Percentiles rank a stretch among this genome's conserved stretches.
Conservation (phyloP, 75 land plant species). For the Gnetum montanum region DNA sequence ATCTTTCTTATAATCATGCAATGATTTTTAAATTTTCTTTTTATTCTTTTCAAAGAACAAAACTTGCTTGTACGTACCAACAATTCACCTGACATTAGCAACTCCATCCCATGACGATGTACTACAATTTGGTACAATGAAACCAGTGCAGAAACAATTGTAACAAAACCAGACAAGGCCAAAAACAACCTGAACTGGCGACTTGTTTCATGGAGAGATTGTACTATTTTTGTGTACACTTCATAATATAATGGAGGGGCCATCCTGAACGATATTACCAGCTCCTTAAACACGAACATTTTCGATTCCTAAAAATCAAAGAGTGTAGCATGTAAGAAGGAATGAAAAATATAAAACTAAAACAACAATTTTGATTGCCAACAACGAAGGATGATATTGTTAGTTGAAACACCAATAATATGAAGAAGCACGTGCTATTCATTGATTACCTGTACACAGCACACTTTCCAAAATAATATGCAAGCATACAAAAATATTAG, state of each 20-base stretch:
- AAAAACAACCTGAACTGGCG: conserved; percentile 16
- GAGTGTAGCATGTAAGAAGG: neutral
- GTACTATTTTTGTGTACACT: conserved; percentile 6
- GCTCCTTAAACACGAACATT: conserved; percentile 13
- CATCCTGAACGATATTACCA: conserved; percentile 2
- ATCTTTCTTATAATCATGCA: no score
- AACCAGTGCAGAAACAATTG: conserved; percentile 13
- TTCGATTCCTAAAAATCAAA: conserved; percentile 10
- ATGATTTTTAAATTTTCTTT: no score
- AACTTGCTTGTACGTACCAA: conserved; percentile 8
- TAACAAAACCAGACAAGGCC: conserved; percentile 13
- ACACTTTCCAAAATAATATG: conserved; percentile 17
- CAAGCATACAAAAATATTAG: conserved; percentile 14
- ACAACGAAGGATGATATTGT: no score
- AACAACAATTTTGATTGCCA: no score
- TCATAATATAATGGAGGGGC: conserved; percentile 15
- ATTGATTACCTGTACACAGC: conserved; percentile 15
- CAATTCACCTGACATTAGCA: conserved; percentile 10
- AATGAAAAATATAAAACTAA: no score
- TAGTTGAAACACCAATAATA: no score
- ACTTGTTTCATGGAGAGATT: conserved; percentile 15
- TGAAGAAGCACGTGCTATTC: no score
- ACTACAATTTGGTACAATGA: conserved; percentile 20
- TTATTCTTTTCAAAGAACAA: no score
- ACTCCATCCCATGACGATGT: neutral